Percentiles rank a stretch among this genome's conserved stretches.
Evolutionary conservation across 768 basidiomycete species (phyloP).

Genomic region (Tricholoma terreum): DNA sequence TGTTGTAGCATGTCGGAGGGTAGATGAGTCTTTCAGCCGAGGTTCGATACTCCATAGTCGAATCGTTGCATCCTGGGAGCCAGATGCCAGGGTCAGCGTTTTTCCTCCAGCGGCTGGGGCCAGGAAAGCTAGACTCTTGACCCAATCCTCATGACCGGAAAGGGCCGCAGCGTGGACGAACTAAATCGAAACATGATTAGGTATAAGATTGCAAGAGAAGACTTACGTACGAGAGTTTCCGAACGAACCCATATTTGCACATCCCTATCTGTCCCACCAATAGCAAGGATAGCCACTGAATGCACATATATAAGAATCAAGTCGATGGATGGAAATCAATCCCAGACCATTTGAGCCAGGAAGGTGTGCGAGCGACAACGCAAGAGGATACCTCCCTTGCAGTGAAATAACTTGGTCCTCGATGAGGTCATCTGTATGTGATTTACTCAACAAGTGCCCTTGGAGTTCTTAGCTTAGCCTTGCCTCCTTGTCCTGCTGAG

Average conservation of each 20-base stretch:
- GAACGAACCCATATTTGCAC: conserved; percentile 78
- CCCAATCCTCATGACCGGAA: conserved; percentile 95
- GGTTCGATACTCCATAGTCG: conserved; percentile 86
- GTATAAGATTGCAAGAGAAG: background rate
- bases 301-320: background rate
- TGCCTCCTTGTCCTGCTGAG: conserved; percentile 31
- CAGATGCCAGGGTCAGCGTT: conserved; percentile 81
- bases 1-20: conserved; percentile 11
- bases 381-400: conserved; percentile 71
- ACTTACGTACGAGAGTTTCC: conserved; percentile 45
- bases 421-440: conserved; percentile 32
- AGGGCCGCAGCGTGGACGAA: conserved; percentile 59
- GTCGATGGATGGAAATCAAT: background rate
- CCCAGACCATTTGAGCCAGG: conserved; percentile 66
- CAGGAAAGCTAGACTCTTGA: conserved; percentile 75
- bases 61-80: conserved; percentile 92
- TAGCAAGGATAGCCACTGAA: conserved; percentile 67
- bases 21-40: conserved; percentile 31
- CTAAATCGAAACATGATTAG: conserved; percentile 28
- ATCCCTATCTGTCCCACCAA: conserved; percentile 77
- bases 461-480: conserved; percentile 6
- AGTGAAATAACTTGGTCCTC: conserved; percentile 60
- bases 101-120: conserved; percentile 28
- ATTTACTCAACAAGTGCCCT: conserved; percentile 3
- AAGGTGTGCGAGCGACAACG: conserved; percentile 59